These are phyloP conservation scores for Neonectria neomacrospora DNA, from an alignment of 2,329 filamentous ascomycete genomes.

Conservation along the genomic window DNA sequence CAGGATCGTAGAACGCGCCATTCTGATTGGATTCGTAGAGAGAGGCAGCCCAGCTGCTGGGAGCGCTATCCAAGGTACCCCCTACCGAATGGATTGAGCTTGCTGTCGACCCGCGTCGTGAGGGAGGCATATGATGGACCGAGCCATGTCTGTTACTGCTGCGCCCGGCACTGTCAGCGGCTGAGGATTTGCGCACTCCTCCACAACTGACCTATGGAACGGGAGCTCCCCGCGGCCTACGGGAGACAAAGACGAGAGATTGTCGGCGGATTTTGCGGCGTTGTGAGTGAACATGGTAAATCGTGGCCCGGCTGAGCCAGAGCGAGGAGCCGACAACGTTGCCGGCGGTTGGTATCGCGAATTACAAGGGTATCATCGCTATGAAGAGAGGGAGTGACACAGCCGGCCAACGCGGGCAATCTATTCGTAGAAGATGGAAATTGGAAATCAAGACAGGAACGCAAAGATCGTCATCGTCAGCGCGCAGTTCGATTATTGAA, in stretches of 20 bases:
- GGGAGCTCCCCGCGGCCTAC: conserved; percentile 64
- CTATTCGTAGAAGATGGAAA: conserved; percentile 21
- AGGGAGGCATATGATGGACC: conserved; percentile 57
- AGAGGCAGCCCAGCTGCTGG: conserved; percentile 65
- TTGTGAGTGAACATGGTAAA: conserved; percentile 68
- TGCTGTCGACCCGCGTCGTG: conserved; percentile 82
- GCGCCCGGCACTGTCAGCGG: conserved; percentile 40
- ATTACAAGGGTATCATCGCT: conserved; percentile 65
- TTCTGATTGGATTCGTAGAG: conserved; percentile 83
- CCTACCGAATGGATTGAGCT: conserved; percentile 91
- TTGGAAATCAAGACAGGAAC: conserved; percentile 33
- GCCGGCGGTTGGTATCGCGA: conserved; percentile 46
- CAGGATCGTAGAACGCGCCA: conserved; percentile 61
- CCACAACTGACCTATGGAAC: conserved; percentile 65
- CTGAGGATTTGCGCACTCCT: neutral
- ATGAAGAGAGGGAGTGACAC: conserved; percentile 33
- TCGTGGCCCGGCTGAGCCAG: conserved; percentile 28
- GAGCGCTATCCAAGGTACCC: conserved; percentile 80
- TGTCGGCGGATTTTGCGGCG: conserved; percentile 74
- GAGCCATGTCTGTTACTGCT: conserved; percentile 56
- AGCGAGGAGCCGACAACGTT: conserved; percentile 48
- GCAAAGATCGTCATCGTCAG: conserved; percentile 38
- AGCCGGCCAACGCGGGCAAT: conserved; percentile 22
- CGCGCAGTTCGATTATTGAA: conserved; percentile 33
- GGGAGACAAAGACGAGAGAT: conserved; percentile 65